Evolutionary conservation across 192 early-diverging fungal genomes (phyloP), one percentile per base, ranked within the genome.

Genomic region (Spizellomyces punctatus): DNA sequence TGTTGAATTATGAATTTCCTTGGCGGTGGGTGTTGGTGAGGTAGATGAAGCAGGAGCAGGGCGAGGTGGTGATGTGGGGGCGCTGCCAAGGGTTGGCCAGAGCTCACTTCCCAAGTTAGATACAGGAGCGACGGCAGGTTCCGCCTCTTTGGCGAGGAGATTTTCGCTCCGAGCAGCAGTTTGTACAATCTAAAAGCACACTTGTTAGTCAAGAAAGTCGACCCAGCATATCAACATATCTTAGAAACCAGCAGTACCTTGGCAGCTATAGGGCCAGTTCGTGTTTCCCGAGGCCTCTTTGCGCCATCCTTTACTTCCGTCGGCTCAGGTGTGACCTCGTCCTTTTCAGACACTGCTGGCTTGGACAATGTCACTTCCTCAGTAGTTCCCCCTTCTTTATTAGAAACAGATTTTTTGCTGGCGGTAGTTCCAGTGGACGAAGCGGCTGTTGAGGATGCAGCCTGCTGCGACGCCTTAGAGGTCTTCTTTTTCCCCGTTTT

Each of bases 121-220:
- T 41, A 61, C 17, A 16, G 46, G 12, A 9, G 67, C 55, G 6
- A 52, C 44, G 17, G 60, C 49, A 41, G 76, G 47, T 12, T 21
- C 44, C 41, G 47, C 36, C 7, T 50, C 46, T 27, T 66, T 73
- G 16, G 71, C 71, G 6, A 79, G 14, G 6, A 80, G 50, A 52
- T 75, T 73, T 63, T 80, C 78, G 46, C 71, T 74, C 10, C 72
- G 64, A 8, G 75, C 75, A 43, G 65, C 66, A 22, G 75, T 76
- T 50, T 76, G 70, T 8, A 80, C 78, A 59, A 80, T 76, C 78
- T 79, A 21, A 6, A 10, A 5, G 12, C 3, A 17, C 27, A 21
- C 42, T 6, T 6, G 46, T 41, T 12, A 16, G 14, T 61, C 59
- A 56, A 7, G 6, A 0, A 7, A 22, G 5, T 56, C 5, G 54